Evolutionary conservation across 108 stramenopile genomes (phyloP).

Genomic region (Chaetoceros tenuissimus): DNA sequence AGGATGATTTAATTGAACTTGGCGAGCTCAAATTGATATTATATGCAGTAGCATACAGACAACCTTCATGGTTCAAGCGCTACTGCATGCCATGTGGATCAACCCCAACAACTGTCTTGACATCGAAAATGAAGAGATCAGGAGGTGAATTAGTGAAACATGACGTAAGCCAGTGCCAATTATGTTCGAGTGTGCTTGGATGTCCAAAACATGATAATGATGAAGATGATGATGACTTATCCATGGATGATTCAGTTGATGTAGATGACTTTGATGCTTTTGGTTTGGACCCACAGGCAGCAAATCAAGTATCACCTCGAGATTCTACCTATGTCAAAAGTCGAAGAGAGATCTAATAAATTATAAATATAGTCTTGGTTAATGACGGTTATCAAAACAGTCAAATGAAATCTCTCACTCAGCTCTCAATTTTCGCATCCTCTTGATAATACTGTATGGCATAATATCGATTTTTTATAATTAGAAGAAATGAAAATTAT

Average conservation of each 20-base stretch:
- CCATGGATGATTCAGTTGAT: neutral
- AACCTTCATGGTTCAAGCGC: conserved; percentile 43
- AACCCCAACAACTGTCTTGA: conserved; percentile 7
- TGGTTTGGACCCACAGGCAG: no score
- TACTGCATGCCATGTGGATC: conserved; percentile 62
- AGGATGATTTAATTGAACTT: conserved; percentile 50
- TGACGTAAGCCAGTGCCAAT: conserved; percentile 49
- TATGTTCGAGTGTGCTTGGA: conserved; percentile 45
- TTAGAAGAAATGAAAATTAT: no score
- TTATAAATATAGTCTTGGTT: no score
- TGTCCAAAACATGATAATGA: conserved; percentile 17
- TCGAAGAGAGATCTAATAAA: no score
- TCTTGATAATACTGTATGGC: no score
- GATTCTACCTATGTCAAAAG: no score
- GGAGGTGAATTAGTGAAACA: conserved; percentile 66
- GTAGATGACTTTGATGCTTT: neutral
- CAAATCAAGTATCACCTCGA: no score
- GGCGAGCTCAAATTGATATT: conserved; percentile 66
- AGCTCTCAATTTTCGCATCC: no score
- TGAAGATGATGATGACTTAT: neutral
- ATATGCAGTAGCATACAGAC: conserved; percentile 60
- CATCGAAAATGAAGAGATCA: conserved; percentile 36
- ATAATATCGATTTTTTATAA: no score
- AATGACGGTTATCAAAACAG: no score
- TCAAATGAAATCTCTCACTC: no score